These are phyloP conservation scores for Aureobasidium zeae DNA, from an alignment of 2,329 filamentous ascomycete genomes.

Conservation along the genomic window DNA sequence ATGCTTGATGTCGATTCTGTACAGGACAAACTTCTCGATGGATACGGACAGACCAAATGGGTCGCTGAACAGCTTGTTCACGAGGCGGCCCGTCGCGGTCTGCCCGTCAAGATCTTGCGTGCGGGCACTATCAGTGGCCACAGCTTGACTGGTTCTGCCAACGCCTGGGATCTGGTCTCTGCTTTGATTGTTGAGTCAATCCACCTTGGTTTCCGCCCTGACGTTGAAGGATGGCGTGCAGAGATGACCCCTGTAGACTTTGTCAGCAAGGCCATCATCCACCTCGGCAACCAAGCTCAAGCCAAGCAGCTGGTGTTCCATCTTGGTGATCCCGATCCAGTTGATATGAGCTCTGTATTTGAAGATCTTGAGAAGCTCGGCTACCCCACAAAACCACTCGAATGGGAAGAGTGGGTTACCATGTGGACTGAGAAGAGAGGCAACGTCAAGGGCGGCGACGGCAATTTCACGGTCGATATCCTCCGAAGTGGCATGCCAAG, in stretches of 20 bases:
- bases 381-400: constrained; percentile 57
- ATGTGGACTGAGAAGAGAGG: constrained; percentile 65
- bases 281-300: constrained; percentile 56
- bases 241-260: constrained; percentile 84
- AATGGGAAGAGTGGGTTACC: constrained; percentile 65
- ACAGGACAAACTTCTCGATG: constrained; percentile 58
- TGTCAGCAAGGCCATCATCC: constrained; percentile 63
- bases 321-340: constrained; percentile 61
- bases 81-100: constrained; percentile 57
- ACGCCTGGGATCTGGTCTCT: constrained; percentile 68
- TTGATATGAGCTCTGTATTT: constrained; percentile 58
- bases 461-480: constrained; percentile 68
- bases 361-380: constrained; percentile 55
- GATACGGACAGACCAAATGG: constrained; percentile 76
- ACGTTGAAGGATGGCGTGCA: constrained; percentile 64
- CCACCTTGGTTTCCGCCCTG: constrained; percentile 59
- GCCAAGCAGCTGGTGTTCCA: constrained; percentile 60
- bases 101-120: constrained; percentile 63
- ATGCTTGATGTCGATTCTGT: constrained; percentile 60
- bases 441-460: constrained; percentile 54
- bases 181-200: constrained; percentile 70
- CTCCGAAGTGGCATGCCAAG: constrained; percentile 73
- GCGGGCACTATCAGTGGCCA: constrained; percentile 72
- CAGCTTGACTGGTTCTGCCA: constrained; percentile 63
- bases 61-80: constrained; percentile 66